Evolutionary conservation across 345 rosid species (phyloP), one percentile per base, ranked within the genome.

Genomic region (Euphorbia pulcherrima): DNA sequence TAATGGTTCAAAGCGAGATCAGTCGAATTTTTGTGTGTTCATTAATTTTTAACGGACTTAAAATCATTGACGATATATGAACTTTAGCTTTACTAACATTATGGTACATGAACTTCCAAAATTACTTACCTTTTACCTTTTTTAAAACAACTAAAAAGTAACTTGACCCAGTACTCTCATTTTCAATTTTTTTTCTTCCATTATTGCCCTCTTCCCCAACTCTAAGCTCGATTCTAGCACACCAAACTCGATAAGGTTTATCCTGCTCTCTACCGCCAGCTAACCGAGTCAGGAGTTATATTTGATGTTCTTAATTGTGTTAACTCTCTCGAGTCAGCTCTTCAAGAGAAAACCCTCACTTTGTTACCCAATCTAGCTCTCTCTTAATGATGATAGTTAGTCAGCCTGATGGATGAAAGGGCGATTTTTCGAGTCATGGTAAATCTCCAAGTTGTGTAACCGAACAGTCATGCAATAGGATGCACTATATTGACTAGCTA

Each of bases 341-440:
- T 88, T 47, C 89, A 77, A 26, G 97, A 88, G 77, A 89, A 85
- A 76, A 88, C 97, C 6, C 88, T 94, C 1, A 82, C 85, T 73
- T 74, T 94, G 73, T 80, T 94, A n/a, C 86, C 92, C 33, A 89
- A 92, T 73, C n/a, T n/a, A n/a, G n/a, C 88, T 94, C 23, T 89
- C 96, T 47, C 82, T 94, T 21, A 97, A 94, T 58, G 99, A 94
- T 64, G 93, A 94, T 59, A 89, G 83, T 79, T 89, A 94, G 93
- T 92, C 57, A 97, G 99, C 16, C 72, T 94, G 33, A 97, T 94
- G 0, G 99, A 97, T 0, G 99, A 94, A 74, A 96, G 99, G 2
- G 97, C 85, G 1, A 68, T 94, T 24, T 78, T 80, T 52, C 81
- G 88, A 28, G 80, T 94, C 6, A 84, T 92, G 0, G 64, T 67